Evolutionary conservation across 306 rosid genomes (phyloP).

Genomic region (Dalbergia cultrata): DNA sequence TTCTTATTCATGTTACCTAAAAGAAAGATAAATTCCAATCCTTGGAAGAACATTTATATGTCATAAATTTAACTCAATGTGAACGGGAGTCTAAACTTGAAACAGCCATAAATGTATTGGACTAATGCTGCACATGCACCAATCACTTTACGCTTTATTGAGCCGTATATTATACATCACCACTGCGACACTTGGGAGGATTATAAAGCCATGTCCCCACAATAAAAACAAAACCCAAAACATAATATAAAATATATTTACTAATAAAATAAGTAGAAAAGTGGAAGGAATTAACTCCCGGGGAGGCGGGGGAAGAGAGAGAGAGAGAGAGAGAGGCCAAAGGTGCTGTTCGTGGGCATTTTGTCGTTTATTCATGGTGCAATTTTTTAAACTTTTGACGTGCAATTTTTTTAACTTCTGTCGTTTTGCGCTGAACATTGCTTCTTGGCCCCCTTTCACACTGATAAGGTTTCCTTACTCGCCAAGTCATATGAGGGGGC

Average conservation of each 20-base stretch:
- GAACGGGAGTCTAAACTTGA: conserved; percentile 3
- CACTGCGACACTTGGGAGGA: background rate
- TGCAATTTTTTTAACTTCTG: background rate
- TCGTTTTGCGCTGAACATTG: conserved; percentile 1
- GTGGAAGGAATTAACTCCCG: no score
- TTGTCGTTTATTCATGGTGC: no score
- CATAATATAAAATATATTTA: no score
- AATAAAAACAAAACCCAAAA: no score
- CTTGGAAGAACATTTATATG: background rate
- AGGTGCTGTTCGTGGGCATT: background rate
- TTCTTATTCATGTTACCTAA: no score
- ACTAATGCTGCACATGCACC: no score
- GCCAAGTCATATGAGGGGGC: background rate
- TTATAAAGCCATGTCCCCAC: background rate
- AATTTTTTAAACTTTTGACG: no score
- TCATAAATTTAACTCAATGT: background rate
- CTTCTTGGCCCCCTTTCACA: background rate
- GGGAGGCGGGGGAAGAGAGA: no score
- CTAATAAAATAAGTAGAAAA: background rate
- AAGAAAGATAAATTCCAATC: background rate
- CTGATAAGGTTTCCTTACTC: conserved; percentile 31
- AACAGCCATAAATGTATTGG: no score
- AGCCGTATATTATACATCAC: conserved; percentile 19
- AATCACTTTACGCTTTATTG: conserved; percentile 16
- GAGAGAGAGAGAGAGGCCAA: background rate